A percentile compares a stretch with the other conserved stretches of the same genome.
Conservation (phyloP, 1,139 yeast genomes). For the Eremothecium sinecaudum region DNA sequence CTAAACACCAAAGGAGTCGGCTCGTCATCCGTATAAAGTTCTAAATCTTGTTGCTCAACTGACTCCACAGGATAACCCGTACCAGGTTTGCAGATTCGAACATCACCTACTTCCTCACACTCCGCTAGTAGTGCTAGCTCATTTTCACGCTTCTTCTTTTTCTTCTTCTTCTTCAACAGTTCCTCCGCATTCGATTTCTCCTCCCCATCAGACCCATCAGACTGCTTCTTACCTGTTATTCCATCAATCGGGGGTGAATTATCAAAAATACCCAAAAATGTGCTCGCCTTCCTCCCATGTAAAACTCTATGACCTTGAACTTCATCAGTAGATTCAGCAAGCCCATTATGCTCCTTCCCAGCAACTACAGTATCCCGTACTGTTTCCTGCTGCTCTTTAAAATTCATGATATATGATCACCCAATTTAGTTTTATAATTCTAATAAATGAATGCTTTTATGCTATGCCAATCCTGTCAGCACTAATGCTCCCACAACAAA, state of each 20-base stretch:
- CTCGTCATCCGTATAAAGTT: not conserved
- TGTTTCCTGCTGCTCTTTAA: too few species aligned
- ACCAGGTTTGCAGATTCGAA: not conserved
- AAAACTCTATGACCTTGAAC: slow-evolving; percentile 6
- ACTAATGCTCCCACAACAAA: too few species aligned
- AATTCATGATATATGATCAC: too few species aligned
- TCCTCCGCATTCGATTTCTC: not conserved
- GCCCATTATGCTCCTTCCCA: too few species aligned
- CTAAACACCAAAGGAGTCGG: not conserved
- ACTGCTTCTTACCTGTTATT: slow-evolving; percentile 1
- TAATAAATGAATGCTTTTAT: too few species aligned
- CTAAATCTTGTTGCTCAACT: slow-evolving; percentile 3
- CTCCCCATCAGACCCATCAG: not conserved
- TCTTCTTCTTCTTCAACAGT: slow-evolving; percentile 6
- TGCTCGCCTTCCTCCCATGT: slow-evolving; percentile 31
- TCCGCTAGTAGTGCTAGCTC: not conserved
- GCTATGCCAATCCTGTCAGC: too few species aligned
- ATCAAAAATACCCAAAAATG: slow-evolving; percentile 28
- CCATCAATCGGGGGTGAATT: slow-evolving; percentile 12
- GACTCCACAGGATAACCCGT: too few species aligned
- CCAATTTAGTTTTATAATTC: too few species aligned
- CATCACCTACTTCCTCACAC: not conserved
- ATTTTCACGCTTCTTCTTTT: slow-evolving; percentile 2
- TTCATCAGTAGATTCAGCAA: too few species aligned
- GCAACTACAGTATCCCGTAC: too few species aligned